Conservation (phyloP, 768 basidiomycete genomes). For the Multifurca ochricompacta region DNA sequence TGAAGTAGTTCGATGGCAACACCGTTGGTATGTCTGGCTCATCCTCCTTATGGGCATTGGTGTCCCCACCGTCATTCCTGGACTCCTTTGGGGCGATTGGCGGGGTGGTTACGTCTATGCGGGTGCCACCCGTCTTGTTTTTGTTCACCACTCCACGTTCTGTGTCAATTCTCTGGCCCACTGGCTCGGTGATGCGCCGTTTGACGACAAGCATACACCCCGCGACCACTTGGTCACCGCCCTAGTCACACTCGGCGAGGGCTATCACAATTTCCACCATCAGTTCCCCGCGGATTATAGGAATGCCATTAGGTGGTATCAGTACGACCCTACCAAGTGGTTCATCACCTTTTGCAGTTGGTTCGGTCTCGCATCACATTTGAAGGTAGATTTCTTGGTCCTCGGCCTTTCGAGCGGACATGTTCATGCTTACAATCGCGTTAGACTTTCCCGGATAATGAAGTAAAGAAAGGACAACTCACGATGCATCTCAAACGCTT, state of each 20-base stretch:
- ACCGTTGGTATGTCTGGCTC: constrained; percentile 65
- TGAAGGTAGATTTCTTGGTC: constrained; percentile 34
- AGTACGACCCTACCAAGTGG: constrained; percentile 92
- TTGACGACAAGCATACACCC: constrained; percentile 93
- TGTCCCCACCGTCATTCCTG: constrained; percentile 71
- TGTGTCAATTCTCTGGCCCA: constrained; percentile 96
- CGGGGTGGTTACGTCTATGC: constrained; percentile 83
- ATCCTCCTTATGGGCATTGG: constrained; percentile 64
- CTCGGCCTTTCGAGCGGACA: background rate
- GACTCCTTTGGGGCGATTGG: constrained; percentile 80
- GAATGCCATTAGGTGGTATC: constrained; percentile 92
- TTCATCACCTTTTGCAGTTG: constrained; percentile 60
- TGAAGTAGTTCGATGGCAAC: constrained; percentile 80
- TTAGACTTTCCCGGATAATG: constrained; percentile 56
- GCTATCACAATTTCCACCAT: constrained; percentile 99
- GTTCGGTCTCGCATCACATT: constrained; percentile 52
- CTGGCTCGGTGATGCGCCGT: constrained; percentile 89
- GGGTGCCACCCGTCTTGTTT: constrained; percentile 65
- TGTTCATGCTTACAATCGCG: background rate
- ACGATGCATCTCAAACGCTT: constrained; percentile 93
- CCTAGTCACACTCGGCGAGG: constrained; percentile 86
- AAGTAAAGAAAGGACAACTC: constrained; percentile 78
- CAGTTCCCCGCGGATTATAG: constrained; percentile 97
- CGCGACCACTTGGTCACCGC: constrained; percentile 86
- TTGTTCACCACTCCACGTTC: constrained; percentile 94